These are phyloP conservation scores for Podila clonocystis DNA, from an alignment of 192 early-diverging fungal species.

Conservation along the genomic window DNA sequence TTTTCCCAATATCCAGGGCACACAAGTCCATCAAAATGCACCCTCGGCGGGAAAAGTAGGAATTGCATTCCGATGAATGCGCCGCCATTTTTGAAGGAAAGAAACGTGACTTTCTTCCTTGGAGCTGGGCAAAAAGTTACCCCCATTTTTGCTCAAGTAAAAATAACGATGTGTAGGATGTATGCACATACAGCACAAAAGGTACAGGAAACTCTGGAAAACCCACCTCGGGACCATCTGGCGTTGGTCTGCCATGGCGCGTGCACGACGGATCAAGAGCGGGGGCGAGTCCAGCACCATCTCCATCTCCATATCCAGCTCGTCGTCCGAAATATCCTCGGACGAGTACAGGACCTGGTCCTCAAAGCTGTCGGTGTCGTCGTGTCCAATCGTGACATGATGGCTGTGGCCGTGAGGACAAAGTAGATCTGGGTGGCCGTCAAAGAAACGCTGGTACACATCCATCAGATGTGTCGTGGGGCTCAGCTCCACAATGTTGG, in stretches of 20 bases:
- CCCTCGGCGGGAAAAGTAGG: too few relatives aligned
- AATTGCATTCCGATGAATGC: too few relatives aligned
- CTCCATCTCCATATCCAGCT: conserved; percentile 2
- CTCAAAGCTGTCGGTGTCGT: not conserved
- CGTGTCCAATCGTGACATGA: not conserved
- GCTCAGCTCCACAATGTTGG: not conserved
- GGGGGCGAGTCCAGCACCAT: conserved; percentile 1
- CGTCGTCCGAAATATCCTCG: not conserved
- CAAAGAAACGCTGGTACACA: conserved; percentile 5
- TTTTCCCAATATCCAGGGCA: too few relatives aligned
- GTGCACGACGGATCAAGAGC: not conserved
- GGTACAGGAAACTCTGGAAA: not conserved
- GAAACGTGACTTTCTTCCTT: too few relatives aligned
- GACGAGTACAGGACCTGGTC: not conserved
- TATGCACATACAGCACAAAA: too few relatives aligned
- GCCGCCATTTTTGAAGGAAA: too few relatives aligned
- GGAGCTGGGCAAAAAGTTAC: too few relatives aligned
- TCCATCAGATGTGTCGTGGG: not conserved
- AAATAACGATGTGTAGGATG: too few relatives aligned
- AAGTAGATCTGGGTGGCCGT: not conserved
- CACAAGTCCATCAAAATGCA: too few relatives aligned
- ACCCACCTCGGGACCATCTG: not conserved
- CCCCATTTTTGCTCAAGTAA: too few relatives aligned
- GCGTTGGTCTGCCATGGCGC: not conserved
- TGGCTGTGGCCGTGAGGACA: not conserved